These are phyloP conservation scores for Fusarium humuli DNA, from an alignment of 2,329 filamentous ascomycete species.

Conservation along the genomic window DNA sequence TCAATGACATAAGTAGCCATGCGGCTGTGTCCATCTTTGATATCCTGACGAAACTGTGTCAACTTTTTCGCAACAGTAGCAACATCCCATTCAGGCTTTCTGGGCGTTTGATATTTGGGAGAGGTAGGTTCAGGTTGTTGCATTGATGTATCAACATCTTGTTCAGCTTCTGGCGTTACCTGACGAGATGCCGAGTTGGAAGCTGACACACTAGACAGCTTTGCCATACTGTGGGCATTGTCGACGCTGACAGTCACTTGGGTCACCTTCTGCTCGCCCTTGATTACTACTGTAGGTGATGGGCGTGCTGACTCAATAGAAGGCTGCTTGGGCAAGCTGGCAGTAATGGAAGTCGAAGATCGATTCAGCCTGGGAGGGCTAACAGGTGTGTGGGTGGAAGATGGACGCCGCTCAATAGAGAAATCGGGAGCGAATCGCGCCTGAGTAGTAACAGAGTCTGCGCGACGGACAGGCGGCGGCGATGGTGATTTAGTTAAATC, in stretches of 20 bases:
- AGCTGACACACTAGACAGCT: constrained; percentile 34
- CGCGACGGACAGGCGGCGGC: neutral
- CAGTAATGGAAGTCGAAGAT: constrained; percentile 14
- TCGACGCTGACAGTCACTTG: constrained; percentile 22
- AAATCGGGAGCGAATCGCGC: constrained; percentile 27
- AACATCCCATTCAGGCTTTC: constrained; percentile 55
- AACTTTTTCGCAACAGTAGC: constrained; percentile 58
- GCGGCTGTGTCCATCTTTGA: constrained; percentile 59
- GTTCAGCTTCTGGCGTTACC: constrained; percentile 40
- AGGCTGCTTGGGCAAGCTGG: constrained; percentile 5
- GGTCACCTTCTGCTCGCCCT: constrained; percentile 19
- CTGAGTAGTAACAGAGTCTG: constrained; percentile 17
- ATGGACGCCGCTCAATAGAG: constrained; percentile 17
- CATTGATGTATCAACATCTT: constrained; percentile 18
- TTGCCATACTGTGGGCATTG: constrained; percentile 42
- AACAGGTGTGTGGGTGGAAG: constrained; percentile 37
- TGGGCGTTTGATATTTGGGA: constrained; percentile 41
- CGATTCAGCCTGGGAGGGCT: constrained; percentile 49
- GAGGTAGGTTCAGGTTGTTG: constrained; percentile 27
- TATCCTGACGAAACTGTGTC: constrained; percentile 55
- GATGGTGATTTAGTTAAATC: constrained; percentile 34
- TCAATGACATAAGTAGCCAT: constrained; percentile 60
- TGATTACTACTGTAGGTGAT: neutral
- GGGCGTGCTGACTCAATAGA: constrained; percentile 10
- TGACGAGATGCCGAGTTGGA: constrained; percentile 40